Conservation (phyloP, 2,329 filamentous ascomycete species). For the Blastomyces percursus region DNA sequence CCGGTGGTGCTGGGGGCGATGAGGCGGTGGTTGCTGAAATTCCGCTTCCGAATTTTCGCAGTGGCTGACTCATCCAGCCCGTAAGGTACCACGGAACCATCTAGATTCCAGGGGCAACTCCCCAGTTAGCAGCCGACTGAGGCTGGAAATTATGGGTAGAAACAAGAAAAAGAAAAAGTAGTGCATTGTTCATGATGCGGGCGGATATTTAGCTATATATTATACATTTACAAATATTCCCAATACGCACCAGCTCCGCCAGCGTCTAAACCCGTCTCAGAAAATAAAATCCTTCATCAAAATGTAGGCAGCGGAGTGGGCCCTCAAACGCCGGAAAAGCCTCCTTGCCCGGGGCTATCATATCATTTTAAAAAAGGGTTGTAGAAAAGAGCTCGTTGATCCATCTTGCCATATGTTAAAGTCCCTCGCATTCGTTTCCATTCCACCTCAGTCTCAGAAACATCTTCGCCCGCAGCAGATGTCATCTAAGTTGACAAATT, state of each 20-base stretch:
- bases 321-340: not conserved
- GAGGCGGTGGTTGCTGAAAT: not conserved
- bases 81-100: slow-evolving; percentile 5
- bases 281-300: too few relatives aligned
- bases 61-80: slow-evolving; percentile 3
- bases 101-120: not conserved
- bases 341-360: not conserved
- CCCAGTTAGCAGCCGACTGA: not conserved
- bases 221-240: not conserved
- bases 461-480: not conserved
- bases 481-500: not conserved
- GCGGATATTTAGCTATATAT: not conserved
- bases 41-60: slow-evolving; percentile 9
- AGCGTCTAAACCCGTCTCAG: not conserved
- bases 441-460: not conserved
- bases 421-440: not conserved
- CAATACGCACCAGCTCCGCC: not conserved
- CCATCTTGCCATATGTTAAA: not conserved
- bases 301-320: not conserved
- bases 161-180: not conserved
- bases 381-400: not conserved
- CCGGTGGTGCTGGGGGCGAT: not conserved
- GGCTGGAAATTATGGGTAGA: not conserved
- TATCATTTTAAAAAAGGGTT: not conserved
- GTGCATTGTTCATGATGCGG: not conserved